Evolutionary conservation across 257 asterid species (phyloP).

Genomic region (Lantana camara): DNA sequence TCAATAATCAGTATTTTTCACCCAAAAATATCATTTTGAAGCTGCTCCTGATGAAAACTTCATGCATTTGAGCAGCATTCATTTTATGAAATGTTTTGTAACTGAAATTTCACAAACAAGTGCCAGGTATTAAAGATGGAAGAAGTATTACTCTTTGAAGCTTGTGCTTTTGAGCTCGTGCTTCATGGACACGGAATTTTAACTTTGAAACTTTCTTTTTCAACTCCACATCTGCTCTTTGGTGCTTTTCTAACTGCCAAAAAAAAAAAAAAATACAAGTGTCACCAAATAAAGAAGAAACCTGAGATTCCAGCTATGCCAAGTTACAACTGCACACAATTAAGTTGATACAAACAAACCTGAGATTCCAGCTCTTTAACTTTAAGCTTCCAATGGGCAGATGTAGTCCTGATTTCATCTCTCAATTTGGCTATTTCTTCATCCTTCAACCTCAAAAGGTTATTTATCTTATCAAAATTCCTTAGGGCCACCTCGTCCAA

Average conservation of each 20-base stretch:
- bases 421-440: slow-evolving; percentile 64
- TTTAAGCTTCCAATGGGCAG: slow-evolving; percentile 78
- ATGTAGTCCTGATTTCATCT: slow-evolving; percentile 70
- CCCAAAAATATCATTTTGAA: not conserved
- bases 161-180: slow-evolving; percentile 79
- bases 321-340: not conserved
- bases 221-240: slow-evolving; percentile 78
- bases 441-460: slow-evolving; percentile 58
- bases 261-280: too few relatives aligned
- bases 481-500: slow-evolving; percentile 76
- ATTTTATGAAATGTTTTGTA: not conserved
- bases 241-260: slow-evolving; percentile 74
- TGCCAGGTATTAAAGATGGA: not conserved
- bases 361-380: slow-evolving; percentile 67
- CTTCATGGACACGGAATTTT: slow-evolving; percentile 83
- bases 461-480: slow-evolving; percentile 54
- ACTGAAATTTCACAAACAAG: not conserved
- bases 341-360: slow-evolving; percentile 39
- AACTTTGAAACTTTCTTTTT: slow-evolving; percentile 70
- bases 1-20: not conserved
- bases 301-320: too few relatives aligned
- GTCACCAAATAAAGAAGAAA: too few relatives aligned
- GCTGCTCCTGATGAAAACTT: slow-evolving; percentile 5
- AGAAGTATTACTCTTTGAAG: slow-evolving; percentile 75
- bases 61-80: too few relatives aligned